These are phyloP conservation scores for Mercurialis annua DNA, from an alignment of 345 rosid genomes.

Conservation along the genomic window DNA sequence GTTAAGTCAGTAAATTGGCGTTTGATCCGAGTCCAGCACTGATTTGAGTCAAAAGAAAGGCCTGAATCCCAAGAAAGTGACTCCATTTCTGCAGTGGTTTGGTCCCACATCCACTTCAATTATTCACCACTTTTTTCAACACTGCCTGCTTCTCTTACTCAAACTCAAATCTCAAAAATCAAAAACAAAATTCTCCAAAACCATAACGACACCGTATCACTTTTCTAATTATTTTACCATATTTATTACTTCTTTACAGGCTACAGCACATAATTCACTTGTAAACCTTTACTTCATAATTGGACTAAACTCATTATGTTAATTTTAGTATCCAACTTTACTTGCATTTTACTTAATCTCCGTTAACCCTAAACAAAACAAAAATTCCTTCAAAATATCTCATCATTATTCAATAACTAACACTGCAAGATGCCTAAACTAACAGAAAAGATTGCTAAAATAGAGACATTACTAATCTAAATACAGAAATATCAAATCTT, in stretches of 20 bases:
- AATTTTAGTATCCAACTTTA: conserved; percentile 18
- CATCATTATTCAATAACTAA: conserved; percentile 1
- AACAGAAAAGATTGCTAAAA: background rate
- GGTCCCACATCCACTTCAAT: background rate
- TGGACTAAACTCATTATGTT: conserved; percentile 12
- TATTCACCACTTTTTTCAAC: background rate
- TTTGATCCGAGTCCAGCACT: too few species aligned
- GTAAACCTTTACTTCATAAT: background rate
- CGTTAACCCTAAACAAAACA: background rate
- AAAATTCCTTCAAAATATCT: conserved; percentile 1
- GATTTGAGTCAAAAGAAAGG: background rate
- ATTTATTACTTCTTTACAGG: conserved; percentile 23
- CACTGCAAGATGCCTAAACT: conserved; percentile 5
- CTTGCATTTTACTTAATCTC: conserved; percentile 29
- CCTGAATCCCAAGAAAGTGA: conserved; percentile 20
- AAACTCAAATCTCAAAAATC: too few species aligned
- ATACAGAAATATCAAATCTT: conserved; percentile 5
- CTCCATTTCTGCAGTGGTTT: background rate
- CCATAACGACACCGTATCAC: background rate
- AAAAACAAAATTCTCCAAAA: background rate
- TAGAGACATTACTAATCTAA: background rate
- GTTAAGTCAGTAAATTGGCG: too few species aligned
- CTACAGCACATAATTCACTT: conserved; percentile 21
- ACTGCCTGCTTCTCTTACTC: background rate
- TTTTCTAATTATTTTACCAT: conserved; percentile 3